Evolutionary conservation across 768 basidiomycete species (phyloP), one percentile per base, ranked within the genome.

Genomic region (Russula sp.): DNA sequence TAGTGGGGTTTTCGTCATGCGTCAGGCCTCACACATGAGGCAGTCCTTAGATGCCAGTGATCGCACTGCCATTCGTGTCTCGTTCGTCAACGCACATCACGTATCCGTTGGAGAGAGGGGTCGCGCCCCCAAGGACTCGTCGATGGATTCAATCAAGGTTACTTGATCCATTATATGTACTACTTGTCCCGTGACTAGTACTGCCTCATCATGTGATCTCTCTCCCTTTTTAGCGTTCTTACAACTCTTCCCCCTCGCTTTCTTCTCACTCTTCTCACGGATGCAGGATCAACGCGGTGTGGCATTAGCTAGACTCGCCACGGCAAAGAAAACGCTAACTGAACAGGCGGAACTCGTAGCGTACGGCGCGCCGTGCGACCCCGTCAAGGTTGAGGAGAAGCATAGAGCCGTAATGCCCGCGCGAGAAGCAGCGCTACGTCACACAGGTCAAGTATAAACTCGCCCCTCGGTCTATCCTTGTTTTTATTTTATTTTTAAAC

Each of bases 311-410:
- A 76, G 75, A 44, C 78, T 91, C 40, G 70, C 73, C 1, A 69
- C 72, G 6, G 74, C 83, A 45, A 83, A 79, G 70, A 78, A 79
- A 66, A 76, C 82, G 59, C 76, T 85, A 3, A 71, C 68, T 3
- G 72, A 68, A 22, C 78, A 88, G 68, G 74, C 76, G 3, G 94
- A 97, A 71, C 81, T 94, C 3, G 78, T 77, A 45, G 82, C 83
- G 39, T 94, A 94, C 70, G 89, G 89, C 48, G 85, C 88, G 18
- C 27, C 27, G 2, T 93, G 89, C 59, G 91, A 97, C 74, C 94
- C 94, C 0, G 81, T 77, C 50, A 88, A 85, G 73, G 79, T 94
- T 22, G 88, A 94, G 70, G 85, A 88, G 71, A 88, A 86, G 71
- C 84, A 80, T 55, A 76, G 88, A 52, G 91, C 87, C 0, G 79